Evolutionary conservation across 1,284 basidiomycete genomes (phyloP), one percentile per base, ranked within the genome.

Genomic region (Apiotrichum gamsii): DNA sequence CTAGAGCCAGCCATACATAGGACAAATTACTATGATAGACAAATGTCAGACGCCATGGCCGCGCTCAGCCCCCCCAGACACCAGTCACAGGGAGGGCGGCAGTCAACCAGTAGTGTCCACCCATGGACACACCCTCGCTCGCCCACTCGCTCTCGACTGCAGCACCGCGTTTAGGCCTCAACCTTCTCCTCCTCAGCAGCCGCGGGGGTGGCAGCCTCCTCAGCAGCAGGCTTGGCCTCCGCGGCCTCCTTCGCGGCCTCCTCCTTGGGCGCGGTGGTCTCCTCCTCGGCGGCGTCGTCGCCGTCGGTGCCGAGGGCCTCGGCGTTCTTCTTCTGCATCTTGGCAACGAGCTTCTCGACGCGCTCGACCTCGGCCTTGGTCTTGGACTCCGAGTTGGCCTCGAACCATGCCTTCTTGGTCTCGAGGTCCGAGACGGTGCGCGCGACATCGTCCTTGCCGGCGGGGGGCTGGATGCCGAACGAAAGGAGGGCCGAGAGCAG

Each of bases 341-440:
- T 77, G 39, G 67, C 69, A 32, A 81, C 77, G 37, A 74, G 60
- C 56, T 80, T 77, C 59, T 74, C 72, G 40, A 91, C 78, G 47
- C 81, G 80, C 62, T 80, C 76, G 64, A 91, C 86, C 60, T 87
- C 82, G n/a, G 78, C 79, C 65, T 72, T 68, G 36, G 76, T 77
- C 59, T 73, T 72, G 18, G 72, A 58, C 40, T 72, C 75, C 62
- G 79, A 77, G 71, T 81, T 80, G 53, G 76, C 77, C 67, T 87
- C 82, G 69, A 84, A 97, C 91, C 93, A 98, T 35, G 85, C 80
- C 74, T 90, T 91, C 80, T 98, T 99, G 47, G 82, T 88, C 74
- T 87, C 85, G 49, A 99, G 77, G 67, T 96, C 89, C 64, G 89
- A 85, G 52, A 98, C 78, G 30, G 90, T 82, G 44, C 89, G 85